phyloP scores from a whole-genome alignment of 2,329 filamentous ascomycete species.

The Cytospora chrysosperma region DNA sequence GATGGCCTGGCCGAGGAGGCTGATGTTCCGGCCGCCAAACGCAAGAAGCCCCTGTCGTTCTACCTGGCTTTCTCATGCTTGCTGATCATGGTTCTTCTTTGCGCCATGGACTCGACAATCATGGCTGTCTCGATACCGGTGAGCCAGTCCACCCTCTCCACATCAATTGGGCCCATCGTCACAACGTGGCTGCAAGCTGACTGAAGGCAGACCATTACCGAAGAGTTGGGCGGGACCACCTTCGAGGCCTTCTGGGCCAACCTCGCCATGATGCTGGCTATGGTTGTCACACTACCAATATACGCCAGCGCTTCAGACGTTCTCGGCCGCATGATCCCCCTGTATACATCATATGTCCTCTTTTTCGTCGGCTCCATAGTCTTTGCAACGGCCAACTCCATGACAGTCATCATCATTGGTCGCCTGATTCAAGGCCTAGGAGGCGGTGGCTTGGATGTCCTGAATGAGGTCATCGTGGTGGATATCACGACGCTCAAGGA shows the following conservation, averaged over 20 bases:
- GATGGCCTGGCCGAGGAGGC: background rate
- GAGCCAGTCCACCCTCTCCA: background rate
- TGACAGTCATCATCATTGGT: conserved; percentile 30
- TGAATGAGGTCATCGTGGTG: conserved; percentile 34
- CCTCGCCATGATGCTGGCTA: conserved; percentile 32
- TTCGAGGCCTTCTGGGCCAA: conserved; percentile 36
- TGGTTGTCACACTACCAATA: conserved; percentile 30
- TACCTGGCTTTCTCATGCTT: conserved; percentile 8
- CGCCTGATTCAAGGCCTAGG: conserved; percentile 34
- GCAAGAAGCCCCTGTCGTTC: conserved; percentile 7
- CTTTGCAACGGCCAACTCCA: conserved; percentile 31
- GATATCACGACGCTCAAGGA: conserved; percentile 37
- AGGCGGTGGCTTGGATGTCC: conserved; percentile 33
- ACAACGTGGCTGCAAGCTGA: background rate
- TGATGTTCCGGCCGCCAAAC: background rate
- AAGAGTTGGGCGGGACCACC: conserved; percentile 28
- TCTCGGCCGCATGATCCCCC: conserved; percentile 34
- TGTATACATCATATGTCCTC: conserved; percentile 34
- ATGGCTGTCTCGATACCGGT: conserved; percentile 15
- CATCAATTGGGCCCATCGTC: no score
- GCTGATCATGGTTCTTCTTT: conserved; percentile 10
- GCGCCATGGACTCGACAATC: conserved; percentile 11
- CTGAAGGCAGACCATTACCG: background rate
- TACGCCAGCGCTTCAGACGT: conserved; percentile 33
- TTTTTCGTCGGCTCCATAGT: conserved; percentile 38